phyloP scores from a whole-genome alignment of 2,329 filamentous ascomycete species.

The Aspergillus flavus region DNA sequence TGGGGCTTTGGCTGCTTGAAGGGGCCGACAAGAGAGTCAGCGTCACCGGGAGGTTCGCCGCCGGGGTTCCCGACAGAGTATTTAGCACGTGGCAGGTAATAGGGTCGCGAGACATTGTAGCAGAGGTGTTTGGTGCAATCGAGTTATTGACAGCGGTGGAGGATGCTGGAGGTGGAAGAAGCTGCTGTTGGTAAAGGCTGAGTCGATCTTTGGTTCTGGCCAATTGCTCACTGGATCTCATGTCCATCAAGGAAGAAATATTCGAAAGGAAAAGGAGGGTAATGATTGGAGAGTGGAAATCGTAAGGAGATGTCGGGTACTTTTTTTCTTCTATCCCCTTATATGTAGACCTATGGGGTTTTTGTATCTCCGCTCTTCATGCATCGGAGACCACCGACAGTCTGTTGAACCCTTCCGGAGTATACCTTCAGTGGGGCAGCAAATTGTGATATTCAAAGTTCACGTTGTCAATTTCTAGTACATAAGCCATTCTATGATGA shows the following conservation, averaged over 20 bases:
- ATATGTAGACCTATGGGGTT: conserved; percentile 9
- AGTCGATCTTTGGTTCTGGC: conserved; percentile 36
- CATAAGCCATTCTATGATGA: background rate
- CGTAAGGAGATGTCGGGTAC: background rate
- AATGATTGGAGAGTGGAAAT: conserved; percentile 4
- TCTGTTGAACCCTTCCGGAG: conserved; percentile 21
- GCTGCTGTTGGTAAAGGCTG: conserved; percentile 37
- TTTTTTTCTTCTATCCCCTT: background rate
- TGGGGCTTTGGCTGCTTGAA: conserved; percentile 26
- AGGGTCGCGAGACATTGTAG: conserved; percentile 45
- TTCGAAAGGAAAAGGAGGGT: background rate
- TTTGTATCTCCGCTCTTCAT: conserved; percentile 25
- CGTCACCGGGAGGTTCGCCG: conserved; percentile 51
- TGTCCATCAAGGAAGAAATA: conserved; percentile 26
- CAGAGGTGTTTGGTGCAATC: conserved; percentile 14
- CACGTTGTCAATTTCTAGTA: background rate
- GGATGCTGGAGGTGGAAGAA: conserved; percentile 17
- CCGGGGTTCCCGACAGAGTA: conserved; percentile 49
- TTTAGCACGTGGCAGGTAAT: conserved; percentile 56
- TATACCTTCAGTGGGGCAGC: conserved; percentile 24
- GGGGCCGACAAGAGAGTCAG: conserved; percentile 55
- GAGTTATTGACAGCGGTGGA: conserved; percentile 14
- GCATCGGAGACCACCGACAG: conserved; percentile 42
- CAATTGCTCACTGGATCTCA: conserved; percentile 22
- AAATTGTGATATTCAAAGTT: background rate